Percentiles rank a stretch among this genome's conserved stretches.
phyloP scores from a whole-genome alignment of 805 yeast species.

The Saccharomycopsis fibuligera region DNA sequence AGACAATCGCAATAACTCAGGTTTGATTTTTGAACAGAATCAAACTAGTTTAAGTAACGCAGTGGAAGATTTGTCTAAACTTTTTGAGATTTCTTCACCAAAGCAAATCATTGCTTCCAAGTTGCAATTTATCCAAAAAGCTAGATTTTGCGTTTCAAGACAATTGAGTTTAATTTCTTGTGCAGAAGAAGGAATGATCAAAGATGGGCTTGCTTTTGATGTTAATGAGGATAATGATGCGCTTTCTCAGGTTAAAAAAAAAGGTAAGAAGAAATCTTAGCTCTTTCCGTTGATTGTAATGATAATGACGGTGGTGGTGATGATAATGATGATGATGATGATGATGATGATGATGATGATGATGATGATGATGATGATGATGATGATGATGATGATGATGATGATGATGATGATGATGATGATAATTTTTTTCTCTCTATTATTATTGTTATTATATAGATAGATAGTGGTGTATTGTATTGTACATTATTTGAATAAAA shows the following conservation, averaged over 20 bases:
- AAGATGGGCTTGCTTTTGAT: conserved; percentile 7
- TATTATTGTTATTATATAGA: too few species aligned
- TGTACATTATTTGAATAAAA: too few species aligned
- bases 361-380: too few species aligned
- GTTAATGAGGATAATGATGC: background rate
- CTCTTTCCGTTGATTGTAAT: too few species aligned
- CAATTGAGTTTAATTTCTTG: conserved; percentile 33
- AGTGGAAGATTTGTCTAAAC: conserved; percentile 61
- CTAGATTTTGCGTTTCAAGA: conserved; percentile 32
- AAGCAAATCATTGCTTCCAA: conserved; percentile 30
- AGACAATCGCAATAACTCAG: conserved; percentile 38
- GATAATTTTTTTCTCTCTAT: too few species aligned
- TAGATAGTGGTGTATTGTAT: too few species aligned
- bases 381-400: too few species aligned
- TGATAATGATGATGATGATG: too few species aligned
- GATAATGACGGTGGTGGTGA: too few species aligned
- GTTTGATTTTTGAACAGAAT: conserved; percentile 61
- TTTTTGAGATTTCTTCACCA: conserved; percentile 42
- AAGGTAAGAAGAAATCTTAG: too few species aligned
- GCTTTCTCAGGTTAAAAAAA: background rate
- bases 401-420: too few species aligned
- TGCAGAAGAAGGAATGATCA: conserved; percentile 27
- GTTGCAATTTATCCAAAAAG: conserved; percentile 32
- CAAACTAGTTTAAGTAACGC: conserved; percentile 59
- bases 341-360: too few species aligned